Percentiles rank a stretch among this genome's conserved stretches.
Evolutionary conservation across 2,329 filamentous ascomycete genomes (phyloP).

Genomic region (Sporothrix globosa): DNA sequence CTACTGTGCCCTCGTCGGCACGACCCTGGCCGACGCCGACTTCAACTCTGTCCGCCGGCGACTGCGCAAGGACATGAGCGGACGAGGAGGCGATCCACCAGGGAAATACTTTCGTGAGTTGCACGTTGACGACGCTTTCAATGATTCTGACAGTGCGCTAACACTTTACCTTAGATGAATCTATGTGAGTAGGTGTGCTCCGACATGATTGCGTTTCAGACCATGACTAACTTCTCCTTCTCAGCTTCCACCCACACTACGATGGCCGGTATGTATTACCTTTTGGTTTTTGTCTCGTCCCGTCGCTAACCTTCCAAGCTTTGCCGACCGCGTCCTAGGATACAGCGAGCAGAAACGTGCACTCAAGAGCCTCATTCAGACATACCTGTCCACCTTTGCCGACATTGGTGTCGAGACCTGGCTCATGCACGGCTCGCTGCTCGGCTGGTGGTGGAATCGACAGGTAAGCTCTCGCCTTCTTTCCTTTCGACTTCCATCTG

Average conservation of each 20-base stretch:
- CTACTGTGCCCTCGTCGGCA: conserved; percentile 31
- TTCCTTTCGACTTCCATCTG: conserved; percentile 4
- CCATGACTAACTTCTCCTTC: not conserved
- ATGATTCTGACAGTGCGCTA: not conserved
- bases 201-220: not conserved
- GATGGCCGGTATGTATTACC: conserved; percentile 42
- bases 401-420: conserved; percentile 73
- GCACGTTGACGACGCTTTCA: no score
- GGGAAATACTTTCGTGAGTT: conserved; percentile 46
- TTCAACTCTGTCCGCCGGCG: conserved; percentile 37
- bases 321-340: conserved; percentile 46
- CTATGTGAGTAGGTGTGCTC: conserved; percentile 21
- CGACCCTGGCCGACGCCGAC: conserved; percentile 35
- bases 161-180: conserved; percentile 26
- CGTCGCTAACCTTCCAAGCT: conserved; percentile 38
- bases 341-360: conserved; percentile 63
- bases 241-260: conserved; percentile 46
- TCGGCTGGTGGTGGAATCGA: conserved; percentile 86
- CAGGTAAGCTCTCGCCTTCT: conserved; percentile 42
- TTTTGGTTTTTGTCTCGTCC: conserved; percentile 1
- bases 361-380: conserved; percentile 68
- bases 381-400: conserved; percentile 70
- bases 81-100: conserved; percentile 26
- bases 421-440: conserved; percentile 80
- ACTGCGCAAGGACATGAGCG: conserved; percentile 39